phyloP scores from a whole-genome alignment of 352 stramenopile species.

The Phytophthora sojae region DNA sequence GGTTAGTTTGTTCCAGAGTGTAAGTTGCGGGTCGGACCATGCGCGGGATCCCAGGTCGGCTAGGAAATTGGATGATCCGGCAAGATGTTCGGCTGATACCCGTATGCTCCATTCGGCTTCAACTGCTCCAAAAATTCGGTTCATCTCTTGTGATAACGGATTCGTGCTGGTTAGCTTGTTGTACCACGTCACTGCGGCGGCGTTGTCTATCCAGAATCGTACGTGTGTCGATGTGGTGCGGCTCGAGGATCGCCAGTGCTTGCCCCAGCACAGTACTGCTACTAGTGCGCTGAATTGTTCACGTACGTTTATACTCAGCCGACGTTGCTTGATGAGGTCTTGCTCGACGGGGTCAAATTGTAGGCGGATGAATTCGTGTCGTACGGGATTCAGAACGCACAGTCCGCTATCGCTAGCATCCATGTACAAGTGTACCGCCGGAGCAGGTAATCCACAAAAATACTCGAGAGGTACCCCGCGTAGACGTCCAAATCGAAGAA shows the following conservation, averaged over 20 bases:
- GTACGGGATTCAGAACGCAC: constrained; percentile 20
- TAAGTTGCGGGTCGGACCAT: background rate
- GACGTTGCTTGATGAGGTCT: background rate
- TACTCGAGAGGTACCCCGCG: no score
- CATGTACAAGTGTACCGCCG: constrained; percentile 24
- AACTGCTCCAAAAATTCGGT: no score
- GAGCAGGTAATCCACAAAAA: background rate
- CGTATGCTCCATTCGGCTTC: no score
- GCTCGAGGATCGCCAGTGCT: background rate
- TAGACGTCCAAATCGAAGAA: background rate
- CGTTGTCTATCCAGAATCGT: constrained; percentile 11
- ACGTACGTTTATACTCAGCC: constrained; percentile 25
- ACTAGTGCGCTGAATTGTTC: constrained; percentile 20
- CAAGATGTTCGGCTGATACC: background rate
- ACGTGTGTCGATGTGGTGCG: background rate
- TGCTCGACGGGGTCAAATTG: constrained; percentile 24
- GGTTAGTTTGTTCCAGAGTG: constrained; percentile 4
- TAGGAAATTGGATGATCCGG: background rate
- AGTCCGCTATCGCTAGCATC: constrained; percentile 22
- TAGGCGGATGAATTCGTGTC: constrained; percentile 6
- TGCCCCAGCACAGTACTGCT: constrained; percentile 2
- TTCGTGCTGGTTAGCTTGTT: background rate
- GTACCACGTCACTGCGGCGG: constrained; percentile 1
- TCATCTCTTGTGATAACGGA: no score
- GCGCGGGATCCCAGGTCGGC: constrained; percentile 6